A percentile compares a stretch with the other conserved stretches of the same genome.
Conservation (phyloP, 2,329 filamentous ascomycete species). For the Acrodontium crateriforme region DNA sequence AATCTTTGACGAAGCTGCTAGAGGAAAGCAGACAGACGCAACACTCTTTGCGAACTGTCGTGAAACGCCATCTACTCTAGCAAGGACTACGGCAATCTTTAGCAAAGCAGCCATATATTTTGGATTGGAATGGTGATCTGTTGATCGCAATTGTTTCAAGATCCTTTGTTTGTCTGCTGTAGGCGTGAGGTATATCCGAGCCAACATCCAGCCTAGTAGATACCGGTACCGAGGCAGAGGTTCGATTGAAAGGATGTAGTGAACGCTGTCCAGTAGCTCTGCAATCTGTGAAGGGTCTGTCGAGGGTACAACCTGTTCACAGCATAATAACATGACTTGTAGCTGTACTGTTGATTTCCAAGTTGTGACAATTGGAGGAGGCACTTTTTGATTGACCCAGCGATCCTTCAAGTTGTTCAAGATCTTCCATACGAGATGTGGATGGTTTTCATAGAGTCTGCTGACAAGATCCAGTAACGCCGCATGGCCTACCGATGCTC, state of each 20-base stretch:
- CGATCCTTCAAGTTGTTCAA: slow-evolving; percentile 25
- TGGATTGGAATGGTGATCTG: slow-evolving; percentile 34
- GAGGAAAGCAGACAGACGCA: slow-evolving; percentile 28
- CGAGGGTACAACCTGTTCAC: slow-evolving; percentile 22
- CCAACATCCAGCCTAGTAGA: slow-evolving; percentile 35
- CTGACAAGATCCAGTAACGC: slow-evolving; percentile 32
- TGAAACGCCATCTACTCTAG: slow-evolving; percentile 22
- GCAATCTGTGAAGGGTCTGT: slow-evolving; percentile 12
- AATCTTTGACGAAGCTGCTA: slow-evolving; percentile 36
- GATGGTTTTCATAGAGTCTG: slow-evolving; percentile 17
- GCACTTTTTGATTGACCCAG: slow-evolving; percentile 30
- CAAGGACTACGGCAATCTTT: slow-evolving; percentile 31
- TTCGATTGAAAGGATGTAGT: slow-evolving; percentile 30
- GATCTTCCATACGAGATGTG: slow-evolving; percentile 10
- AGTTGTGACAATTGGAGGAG: slow-evolving; percentile 30
- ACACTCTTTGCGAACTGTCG: slow-evolving; percentile 27
- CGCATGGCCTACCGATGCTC: slow-evolving; percentile 31
- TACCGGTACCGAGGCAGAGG: slow-evolving; percentile 34
- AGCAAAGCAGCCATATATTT: slow-evolving; percentile 34
- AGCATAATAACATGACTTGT: slow-evolving; percentile 31
- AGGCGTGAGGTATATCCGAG: slow-evolving; percentile 26
- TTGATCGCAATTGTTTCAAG: slow-evolving; percentile 23
- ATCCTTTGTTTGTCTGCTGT: slow-evolving; percentile 21
- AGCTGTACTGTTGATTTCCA: slow-evolving; percentile 38
- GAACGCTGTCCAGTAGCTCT: slow-evolving; percentile 24